These are phyloP conservation scores for Dendrobium nobile DNA, from an alignment of 106 monocot species.

Conservation along the genomic window DNA sequence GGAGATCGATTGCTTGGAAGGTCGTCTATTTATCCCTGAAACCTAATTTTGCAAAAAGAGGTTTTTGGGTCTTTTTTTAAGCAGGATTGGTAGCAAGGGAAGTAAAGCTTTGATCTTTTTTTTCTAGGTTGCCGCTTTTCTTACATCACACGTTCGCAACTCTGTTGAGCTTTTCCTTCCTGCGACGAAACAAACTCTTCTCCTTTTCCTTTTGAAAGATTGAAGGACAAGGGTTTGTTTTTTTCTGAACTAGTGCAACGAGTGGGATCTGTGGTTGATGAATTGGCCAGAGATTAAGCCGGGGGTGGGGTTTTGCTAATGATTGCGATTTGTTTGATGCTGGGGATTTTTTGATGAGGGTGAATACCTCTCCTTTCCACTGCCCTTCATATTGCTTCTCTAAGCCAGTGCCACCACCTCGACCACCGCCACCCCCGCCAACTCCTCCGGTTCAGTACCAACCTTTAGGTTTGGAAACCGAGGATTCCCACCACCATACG, in stretches of 20 bases:
- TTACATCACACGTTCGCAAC: neutral
- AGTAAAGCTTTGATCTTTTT: slow-evolving; percentile 9
- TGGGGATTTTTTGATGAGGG: slow-evolving; percentile 7
- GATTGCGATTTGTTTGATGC: neutral
- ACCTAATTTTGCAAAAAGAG: neutral
- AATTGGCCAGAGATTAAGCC: neutral
- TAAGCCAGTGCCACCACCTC: neutral
- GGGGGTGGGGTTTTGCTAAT: neutral
- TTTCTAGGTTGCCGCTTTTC: neutral
- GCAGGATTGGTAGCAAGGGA: neutral
- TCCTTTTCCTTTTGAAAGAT: neutral
- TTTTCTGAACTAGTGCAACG: neutral
- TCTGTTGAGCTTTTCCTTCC: no score
- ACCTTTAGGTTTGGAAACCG: neutral
- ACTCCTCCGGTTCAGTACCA: neutral
- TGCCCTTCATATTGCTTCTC: slow-evolving; percentile 9
- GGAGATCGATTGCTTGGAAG: neutral
- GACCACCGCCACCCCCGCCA: neutral
- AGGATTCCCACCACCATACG: neutral
- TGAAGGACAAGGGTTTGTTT: neutral
- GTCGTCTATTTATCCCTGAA: neutral
- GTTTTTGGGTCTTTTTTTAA: neutral
- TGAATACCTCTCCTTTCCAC: neutral
- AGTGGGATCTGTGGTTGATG: neutral
- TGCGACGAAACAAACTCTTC: no score